Conservation (phyloP, 164 flowering plant species). For the Stephania japonica region DNA sequence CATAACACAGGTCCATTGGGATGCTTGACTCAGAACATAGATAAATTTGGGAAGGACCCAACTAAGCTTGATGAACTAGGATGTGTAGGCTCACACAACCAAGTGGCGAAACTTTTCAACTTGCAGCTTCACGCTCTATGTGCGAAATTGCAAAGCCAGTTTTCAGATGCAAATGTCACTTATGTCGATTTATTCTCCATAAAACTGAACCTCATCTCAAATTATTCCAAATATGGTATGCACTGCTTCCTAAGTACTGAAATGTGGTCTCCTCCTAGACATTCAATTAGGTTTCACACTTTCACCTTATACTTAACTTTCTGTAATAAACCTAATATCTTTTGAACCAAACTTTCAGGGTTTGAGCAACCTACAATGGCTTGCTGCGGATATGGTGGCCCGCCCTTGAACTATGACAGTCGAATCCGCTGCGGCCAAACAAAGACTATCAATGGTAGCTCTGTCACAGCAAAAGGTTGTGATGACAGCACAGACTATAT, state of each 20-base stretch:
- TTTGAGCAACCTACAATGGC: slow-evolving; percentile 58
- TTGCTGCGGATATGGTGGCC: slow-evolving; percentile 84
- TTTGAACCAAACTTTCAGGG: slow-evolving; percentile 37
- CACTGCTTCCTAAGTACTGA: neutral
- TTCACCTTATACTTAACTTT: neutral
- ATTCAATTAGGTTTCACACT: slow-evolving; percentile 1
- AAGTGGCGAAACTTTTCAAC: slow-evolving; percentile 77
- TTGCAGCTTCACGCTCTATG: slow-evolving; percentile 78
- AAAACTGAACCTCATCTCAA: slow-evolving; percentile 66
- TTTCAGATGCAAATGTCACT: slow-evolving; percentile 54
- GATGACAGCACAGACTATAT: slow-evolving; percentile 52
- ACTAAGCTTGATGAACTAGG: slow-evolving; percentile 79
- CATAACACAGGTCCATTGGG: slow-evolving; percentile 96
- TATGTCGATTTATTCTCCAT: slow-evolving; percentile 70
- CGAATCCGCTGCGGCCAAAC: slow-evolving; percentile 61
- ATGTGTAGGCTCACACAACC: slow-evolving; percentile 70
- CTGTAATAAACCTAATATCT: neutral
- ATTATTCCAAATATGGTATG: slow-evolving; percentile 72
- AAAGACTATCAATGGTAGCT: slow-evolving; percentile 53
- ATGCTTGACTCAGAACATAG: slow-evolving; percentile 81
- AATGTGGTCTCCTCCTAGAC: neutral
- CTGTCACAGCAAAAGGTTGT: slow-evolving; percentile 54
- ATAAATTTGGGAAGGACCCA: slow-evolving; percentile 68
- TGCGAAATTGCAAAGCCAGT: slow-evolving; percentile 51
- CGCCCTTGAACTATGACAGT: slow-evolving; percentile 63